These are phyloP conservation scores for Candida mesenterica DNA, from an alignment of 1,139 yeast species.

Conservation along the genomic window DNA sequence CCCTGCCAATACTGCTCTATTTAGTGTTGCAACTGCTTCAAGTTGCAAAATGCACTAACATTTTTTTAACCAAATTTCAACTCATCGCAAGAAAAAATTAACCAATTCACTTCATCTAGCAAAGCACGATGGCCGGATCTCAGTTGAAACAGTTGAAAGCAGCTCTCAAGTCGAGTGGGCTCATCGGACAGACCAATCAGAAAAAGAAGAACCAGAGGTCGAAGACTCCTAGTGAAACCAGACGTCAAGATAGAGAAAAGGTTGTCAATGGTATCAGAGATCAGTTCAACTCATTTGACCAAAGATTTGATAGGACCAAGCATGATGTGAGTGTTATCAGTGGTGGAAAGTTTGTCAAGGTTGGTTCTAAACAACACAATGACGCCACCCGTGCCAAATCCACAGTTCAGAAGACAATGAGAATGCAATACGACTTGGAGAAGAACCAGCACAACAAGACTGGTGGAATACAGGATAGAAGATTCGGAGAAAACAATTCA, in stretches of 20 bases:
- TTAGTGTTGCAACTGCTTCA: no score
- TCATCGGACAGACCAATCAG: conserved; percentile 75
- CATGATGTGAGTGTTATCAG: conserved; percentile 56
- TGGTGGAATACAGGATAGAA: conserved; percentile 79
- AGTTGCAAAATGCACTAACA: no score
- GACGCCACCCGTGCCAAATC: conserved; percentile 56
- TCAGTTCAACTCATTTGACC: conserved; percentile 88
- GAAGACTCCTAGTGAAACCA: conserved; percentile 62
- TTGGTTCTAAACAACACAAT: conserved; percentile 52
- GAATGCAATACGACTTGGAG: conserved; percentile 63
- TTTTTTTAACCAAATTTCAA: no score
- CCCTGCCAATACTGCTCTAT: no score
- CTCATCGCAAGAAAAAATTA: conserved; percentile 4
- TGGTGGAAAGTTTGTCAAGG: conserved; percentile 53
- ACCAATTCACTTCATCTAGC: conserved; percentile 5
- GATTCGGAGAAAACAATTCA: conserved; percentile 87
- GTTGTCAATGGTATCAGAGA: conserved; percentile 64
- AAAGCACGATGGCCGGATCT: conserved; percentile 74
- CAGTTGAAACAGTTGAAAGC: conserved; percentile 82
- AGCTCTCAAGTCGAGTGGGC: conserved; percentile 71
- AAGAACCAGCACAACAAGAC: conserved; percentile 61
- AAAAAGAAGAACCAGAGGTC: conserved; percentile 54
- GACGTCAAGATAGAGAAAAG: conserved; percentile 62
- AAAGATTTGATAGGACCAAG: conserved; percentile 68
- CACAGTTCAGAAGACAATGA: conserved; percentile 72